A percentile compares a stretch with the other conserved stretches of the same genome.
These are phyloP conservation scores for Prunus yedoensis DNA, from an alignment of 331 rosid genomes.

Conservation along the genomic window DNA sequence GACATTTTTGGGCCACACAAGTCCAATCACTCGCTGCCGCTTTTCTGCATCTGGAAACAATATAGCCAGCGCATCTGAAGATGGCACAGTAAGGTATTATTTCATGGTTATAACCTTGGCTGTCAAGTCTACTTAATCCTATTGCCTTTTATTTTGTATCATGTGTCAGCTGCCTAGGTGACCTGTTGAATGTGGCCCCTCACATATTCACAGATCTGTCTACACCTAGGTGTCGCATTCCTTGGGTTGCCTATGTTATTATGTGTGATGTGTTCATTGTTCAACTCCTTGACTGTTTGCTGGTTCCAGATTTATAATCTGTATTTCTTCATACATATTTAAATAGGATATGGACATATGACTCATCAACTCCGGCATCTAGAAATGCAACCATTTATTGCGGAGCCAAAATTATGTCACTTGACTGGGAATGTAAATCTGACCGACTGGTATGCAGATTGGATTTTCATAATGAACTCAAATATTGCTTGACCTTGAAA, in stretches of 20 bases:
- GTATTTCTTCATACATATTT: conserved; percentile 16
- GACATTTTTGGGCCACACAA: conserved; percentile 95
- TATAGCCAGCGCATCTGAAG: conserved; percentile 93
- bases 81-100: conserved; percentile 87
- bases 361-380: conserved; percentile 76
- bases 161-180: conserved; percentile 12
- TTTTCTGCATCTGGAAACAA: conserved; percentile 94
- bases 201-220: neutral
- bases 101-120: neutral
- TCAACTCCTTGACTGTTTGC: neutral
- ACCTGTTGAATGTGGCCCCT: neutral
- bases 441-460: conserved; percentile 81
- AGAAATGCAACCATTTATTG: conserved; percentile 97
- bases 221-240: neutral
- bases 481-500: conserved; percentile 14
- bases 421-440: conserved; percentile 98
- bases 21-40: conserved; percentile 81
- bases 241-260: conserved; percentile 4
- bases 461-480: conserved; percentile 13
- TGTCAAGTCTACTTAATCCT: neutral
- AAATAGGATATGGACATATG: conserved; percentile 91
- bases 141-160: conserved; percentile 12
- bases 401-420: conserved; percentile 85
- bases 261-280: neutral
- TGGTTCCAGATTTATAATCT: conserved; percentile 17